Evolutionary conservation across 1,284 basidiomycete species (phyloP).

Genomic region (Rhizoctonia solani): DNA sequence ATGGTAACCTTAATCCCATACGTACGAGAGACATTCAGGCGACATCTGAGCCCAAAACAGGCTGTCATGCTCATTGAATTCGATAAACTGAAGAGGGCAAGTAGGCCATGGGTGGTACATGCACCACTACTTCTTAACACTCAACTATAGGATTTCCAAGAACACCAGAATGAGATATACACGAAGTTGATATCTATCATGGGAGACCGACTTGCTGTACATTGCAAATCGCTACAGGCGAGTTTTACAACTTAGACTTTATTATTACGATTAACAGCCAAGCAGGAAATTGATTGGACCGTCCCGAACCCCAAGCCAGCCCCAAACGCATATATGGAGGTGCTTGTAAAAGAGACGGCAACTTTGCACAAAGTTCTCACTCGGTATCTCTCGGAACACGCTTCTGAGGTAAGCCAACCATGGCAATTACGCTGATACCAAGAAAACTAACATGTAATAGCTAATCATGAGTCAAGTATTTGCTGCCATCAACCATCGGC

Average conservation of each 20-base stretch:
- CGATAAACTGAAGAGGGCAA: conserved; percentile 92
- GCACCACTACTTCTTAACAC: neutral
- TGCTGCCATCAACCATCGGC: conserved; percentile 84
- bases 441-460: conserved; percentile 48
- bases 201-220: conserved; percentile 89
- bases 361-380: conserved; percentile 96
- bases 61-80: conserved; percentile 97
- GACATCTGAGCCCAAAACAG: conserved; percentile 90
- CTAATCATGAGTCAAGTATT: conserved; percentile 92
- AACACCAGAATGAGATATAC: conserved; percentile 99
- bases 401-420: conserved; percentile 83
- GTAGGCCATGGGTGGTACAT: conserved; percentile 43
- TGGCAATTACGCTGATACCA: neutral
- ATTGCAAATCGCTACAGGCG: conserved; percentile 79
- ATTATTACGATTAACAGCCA: neutral
- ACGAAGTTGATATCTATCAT: conserved; percentile 98
- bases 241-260: conserved; percentile 39
- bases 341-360: conserved; percentile 92
- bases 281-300: conserved; percentile 77
- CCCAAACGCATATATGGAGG: conserved; percentile 84
- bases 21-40: conserved; percentile 89
- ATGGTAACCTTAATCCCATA: conserved; percentile 97
- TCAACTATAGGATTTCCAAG: conserved; percentile 83
- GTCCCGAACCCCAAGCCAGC: conserved; percentile 55
- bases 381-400: conserved; percentile 77